phyloP scores from a whole-genome alignment of 139 green algal genomes.

The Chlamydomonas eustigma region DNA sequence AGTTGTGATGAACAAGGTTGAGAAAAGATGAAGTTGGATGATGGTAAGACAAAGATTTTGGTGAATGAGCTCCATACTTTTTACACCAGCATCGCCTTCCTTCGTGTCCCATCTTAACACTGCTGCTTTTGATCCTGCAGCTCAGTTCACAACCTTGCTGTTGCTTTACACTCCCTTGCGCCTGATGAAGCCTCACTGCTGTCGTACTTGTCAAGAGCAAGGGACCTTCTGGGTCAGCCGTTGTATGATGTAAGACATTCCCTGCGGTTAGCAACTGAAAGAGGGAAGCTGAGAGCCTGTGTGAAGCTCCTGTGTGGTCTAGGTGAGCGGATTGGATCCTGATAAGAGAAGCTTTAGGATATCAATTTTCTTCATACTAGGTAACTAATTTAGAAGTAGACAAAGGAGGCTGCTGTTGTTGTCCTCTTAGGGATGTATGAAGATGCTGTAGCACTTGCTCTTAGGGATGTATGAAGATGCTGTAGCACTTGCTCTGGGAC shows the following conservation, averaged over 20 bases:
- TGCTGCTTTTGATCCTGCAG: neutral
- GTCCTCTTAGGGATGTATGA: neutral
- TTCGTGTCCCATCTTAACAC: too few relatives aligned
- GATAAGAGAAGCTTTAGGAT: too few relatives aligned
- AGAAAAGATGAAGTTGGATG: too few relatives aligned
- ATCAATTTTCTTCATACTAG: too few relatives aligned
- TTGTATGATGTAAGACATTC: constrained; percentile 84
- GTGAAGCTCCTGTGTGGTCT: constrained; percentile 80
- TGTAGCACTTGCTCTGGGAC: constrained; percentile 66
- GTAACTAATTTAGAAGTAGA: too few relatives aligned
- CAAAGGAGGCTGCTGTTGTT: too few relatives aligned
- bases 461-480: constrained; percentile 73
- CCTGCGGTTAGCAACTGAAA: constrained; percentile 67
- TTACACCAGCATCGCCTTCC: too few relatives aligned
- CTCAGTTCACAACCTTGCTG: constrained; percentile 59
- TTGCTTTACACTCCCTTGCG: constrained; percentile 67
- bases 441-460: neutral
- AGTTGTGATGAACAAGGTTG: too few relatives aligned
- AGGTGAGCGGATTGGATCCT: constrained; percentile 35
- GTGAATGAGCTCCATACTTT: too few relatives aligned
- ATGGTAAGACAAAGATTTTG: too few relatives aligned
- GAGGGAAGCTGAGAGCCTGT: constrained; percentile 55
- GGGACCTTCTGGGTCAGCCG: constrained; percentile 24
- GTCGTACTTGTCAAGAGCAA: constrained; percentile 49
- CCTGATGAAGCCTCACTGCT: constrained; percentile 59